Evolutionary conservation across 345 rosid genomes (phyloP), one percentile per base, ranked within the genome.

Genomic region (Hevea brasiliensis): DNA sequence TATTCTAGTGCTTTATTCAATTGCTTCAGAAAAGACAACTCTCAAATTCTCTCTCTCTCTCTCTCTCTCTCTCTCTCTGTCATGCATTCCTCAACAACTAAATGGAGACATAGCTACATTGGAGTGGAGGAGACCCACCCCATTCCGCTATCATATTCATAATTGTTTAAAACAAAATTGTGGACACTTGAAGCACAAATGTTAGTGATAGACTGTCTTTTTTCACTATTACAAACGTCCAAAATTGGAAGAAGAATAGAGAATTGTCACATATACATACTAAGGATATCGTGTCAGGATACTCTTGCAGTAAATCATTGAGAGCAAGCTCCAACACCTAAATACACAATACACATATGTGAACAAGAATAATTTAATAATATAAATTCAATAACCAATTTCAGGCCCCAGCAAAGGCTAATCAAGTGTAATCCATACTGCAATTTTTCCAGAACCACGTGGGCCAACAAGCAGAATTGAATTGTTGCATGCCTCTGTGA

Each of bases 261-360:
- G 59, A 48, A 59, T 15, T 26, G 51, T 37, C n/a, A 70, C 24
- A 26, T 44, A 61, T 35, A 35, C 90, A 61, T 92, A 94, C 98
- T 76, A 92, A 67, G 21, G 98, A 83, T 76, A 92, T 79, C 74
- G 78, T 79, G 59, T 91, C 98, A 11, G 96, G 92, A 81, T 83
- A 80, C 67, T 91, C 92, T 67, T 81, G 76, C 78, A 87, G 72
- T 61, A 92, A 76, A 85, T 90, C 97, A 37, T 61, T 59, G 37
- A 90, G 87, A 79, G 89, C 96, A 51, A 95, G 98, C 80, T 89
- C 99, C 87, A 92, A 79, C 21, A 92, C 93, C 99, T 95, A 72
- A 58, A 61, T 69, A 26, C 61, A 62, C 6, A 20, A 35, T 4
- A 57, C 64, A 45, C 18, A 42, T 56, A 62, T 18, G 42, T 23